These are phyloP conservation scores for Lizanozyma gosingica DNA, from an alignment of 1,139 yeast genomes.

Conservation along the genomic window DNA sequence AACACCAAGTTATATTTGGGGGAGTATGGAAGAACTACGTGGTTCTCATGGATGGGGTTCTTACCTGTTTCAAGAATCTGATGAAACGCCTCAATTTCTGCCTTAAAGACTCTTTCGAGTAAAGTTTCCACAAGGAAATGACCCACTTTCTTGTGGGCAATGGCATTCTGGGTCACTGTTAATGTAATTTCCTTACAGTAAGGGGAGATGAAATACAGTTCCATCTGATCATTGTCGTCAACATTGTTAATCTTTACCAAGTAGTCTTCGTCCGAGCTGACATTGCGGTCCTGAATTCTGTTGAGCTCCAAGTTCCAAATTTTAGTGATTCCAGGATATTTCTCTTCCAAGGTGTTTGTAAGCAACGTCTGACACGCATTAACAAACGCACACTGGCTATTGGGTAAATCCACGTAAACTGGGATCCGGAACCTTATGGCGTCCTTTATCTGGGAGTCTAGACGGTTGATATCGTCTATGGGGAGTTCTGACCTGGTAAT, in stretches of 20 bases:
- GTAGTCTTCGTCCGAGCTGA: slow-evolving; percentile 1
- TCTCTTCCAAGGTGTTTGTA: slow-evolving; percentile 14
- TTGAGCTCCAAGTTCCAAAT: slow-evolving; percentile 23
- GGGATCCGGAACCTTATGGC: slow-evolving; percentile 45
- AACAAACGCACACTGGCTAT: slow-evolving; percentile 17
- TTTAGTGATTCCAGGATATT: slow-evolving; percentile 15
- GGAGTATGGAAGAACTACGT: slow-evolving; percentile 45
- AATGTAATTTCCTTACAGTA: slow-evolving; percentile 21
- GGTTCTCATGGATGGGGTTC: slow-evolving; percentile 13
- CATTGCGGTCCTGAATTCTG: slow-evolving; percentile 6
- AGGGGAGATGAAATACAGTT: slow-evolving; percentile 24
- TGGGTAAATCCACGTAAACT: slow-evolving; percentile 40
- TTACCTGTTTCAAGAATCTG: slow-evolving; percentile 9
- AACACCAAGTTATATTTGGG: slow-evolving; percentile 61
- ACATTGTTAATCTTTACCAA: slow-evolving; percentile 16
- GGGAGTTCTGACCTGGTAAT: slow-evolving; percentile 74
- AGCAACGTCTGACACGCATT: slow-evolving; percentile 22
- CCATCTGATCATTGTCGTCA: slow-evolving; percentile 10
- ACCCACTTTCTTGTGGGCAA: slow-evolving; percentile 20
- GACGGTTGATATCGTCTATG: slow-evolving; percentile 36
- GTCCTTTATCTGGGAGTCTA: slow-evolving; percentile 24
- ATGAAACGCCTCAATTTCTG: slow-evolving; percentile 23
- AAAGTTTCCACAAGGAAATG: slow-evolving; percentile 26
- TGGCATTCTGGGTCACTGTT: slow-evolving; percentile 18
- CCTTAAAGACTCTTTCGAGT: slow-evolving; percentile 25